Evolutionary conservation across 2,329 filamentous ascomycete species (phyloP).

Genomic region (Capronia americana): DNA sequence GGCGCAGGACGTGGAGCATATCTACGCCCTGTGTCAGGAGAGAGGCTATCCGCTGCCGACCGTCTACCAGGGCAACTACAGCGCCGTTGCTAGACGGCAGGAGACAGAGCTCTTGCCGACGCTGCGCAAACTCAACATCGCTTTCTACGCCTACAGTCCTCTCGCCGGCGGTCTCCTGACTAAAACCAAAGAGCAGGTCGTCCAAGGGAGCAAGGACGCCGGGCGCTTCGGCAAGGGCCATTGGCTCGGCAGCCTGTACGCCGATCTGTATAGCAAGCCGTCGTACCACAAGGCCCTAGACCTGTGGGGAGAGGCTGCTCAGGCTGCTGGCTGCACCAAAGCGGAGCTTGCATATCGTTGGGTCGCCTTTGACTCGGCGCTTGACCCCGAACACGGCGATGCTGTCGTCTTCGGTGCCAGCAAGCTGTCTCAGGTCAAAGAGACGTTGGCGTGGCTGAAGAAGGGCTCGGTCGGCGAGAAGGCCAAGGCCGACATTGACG

Average conservation of each 20-base stretch:
- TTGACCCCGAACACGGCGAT: conserved; percentile 42
- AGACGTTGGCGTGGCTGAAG: conserved; percentile 39
- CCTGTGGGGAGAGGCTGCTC: conserved; percentile 41
- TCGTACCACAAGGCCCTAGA: conserved; percentile 43
- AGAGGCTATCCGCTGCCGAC: conserved; percentile 46
- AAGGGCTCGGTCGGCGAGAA: conserved; percentile 44
- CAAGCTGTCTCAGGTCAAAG: conserved; percentile 42
- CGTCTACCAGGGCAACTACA: conserved; percentile 52
- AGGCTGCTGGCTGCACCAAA: conserved; percentile 39
- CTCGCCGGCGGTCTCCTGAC: conserved; percentile 48
- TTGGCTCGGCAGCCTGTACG: conserved; percentile 34
- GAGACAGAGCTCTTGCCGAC: conserved; percentile 48
- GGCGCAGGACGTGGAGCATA: conserved; percentile 42
- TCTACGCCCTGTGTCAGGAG: conserved; percentile 45
- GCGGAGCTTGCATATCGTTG: conserved; percentile 48
- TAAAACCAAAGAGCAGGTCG: conserved; percentile 42
- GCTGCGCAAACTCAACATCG: conserved; percentile 44
- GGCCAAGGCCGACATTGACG: conserved; percentile 38
- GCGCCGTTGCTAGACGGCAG: conserved; percentile 44
- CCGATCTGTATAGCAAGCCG: conserved; percentile 40
- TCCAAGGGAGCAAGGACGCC: conserved; percentile 36
- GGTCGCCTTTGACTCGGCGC: conserved; percentile 43
- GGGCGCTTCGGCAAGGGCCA: conserved; percentile 43
- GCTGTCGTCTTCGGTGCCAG: conserved; percentile 47
- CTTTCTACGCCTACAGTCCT: conserved; percentile 42